phyloP scores from a whole-genome alignment of 139 green algal genomes.

The Yamagishiella unicocca region DNA sequence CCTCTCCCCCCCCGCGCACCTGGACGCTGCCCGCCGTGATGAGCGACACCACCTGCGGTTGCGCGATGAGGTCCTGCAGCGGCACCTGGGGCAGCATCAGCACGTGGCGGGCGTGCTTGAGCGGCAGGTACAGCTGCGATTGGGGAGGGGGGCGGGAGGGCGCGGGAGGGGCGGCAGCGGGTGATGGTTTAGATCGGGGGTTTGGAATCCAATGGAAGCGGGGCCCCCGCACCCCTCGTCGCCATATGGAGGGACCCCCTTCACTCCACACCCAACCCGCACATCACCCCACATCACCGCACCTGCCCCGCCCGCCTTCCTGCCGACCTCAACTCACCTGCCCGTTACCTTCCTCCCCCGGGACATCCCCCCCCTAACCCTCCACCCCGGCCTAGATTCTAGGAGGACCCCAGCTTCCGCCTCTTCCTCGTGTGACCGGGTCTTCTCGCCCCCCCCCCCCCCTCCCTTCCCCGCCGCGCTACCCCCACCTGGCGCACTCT shows the following conservation, averaged over 20 bases:
- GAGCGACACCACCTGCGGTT: neutral
- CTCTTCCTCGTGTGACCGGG: too few relatives aligned
- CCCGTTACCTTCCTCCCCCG: too few relatives aligned
- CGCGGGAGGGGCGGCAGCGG: neutral
- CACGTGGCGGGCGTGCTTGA: slow-evolving; percentile 36
- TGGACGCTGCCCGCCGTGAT: slow-evolving; percentile 35
- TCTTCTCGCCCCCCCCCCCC: neutral
- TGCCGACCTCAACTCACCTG: too few relatives aligned
- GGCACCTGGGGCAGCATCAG: slow-evolving; percentile 30
- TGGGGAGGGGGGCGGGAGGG: neutral
- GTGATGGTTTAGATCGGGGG: neutral
- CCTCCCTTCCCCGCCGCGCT: neutral
- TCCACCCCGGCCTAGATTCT: too few relatives aligned
- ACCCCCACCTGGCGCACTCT: slow-evolving; percentile 2
- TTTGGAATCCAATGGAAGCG: too few relatives aligned
- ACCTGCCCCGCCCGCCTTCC: too few relatives aligned
- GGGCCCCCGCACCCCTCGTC: too few relatives aligned
- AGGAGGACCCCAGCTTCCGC: too few relatives aligned
- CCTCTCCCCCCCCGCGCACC: neutral
- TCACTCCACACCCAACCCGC: too few relatives aligned
- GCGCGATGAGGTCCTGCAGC: slow-evolving; percentile 9
- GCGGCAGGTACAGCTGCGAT: slow-evolving; percentile 35
- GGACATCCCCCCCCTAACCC: too few relatives aligned
- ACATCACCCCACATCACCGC: too few relatives aligned
- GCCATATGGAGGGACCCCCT: too few relatives aligned